These are phyloP conservation scores for Fusarium virguliforme DNA, from an alignment of 2,329 filamentous ascomycete genomes.

Conservation along the genomic window DNA sequence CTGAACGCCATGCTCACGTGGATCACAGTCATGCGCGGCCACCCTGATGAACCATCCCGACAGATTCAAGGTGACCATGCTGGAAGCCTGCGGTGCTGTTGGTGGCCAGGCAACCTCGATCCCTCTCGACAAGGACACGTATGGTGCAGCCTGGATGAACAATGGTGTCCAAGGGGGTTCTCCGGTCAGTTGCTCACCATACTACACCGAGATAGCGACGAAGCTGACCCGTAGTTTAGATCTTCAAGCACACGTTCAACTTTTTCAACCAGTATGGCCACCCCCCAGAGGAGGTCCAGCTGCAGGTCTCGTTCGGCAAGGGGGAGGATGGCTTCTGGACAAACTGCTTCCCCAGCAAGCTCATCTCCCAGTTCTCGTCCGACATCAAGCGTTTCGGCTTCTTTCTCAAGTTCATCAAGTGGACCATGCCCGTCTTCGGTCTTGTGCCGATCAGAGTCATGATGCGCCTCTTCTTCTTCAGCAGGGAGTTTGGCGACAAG, in stretches of 20 bases:
- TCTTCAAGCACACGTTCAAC: slow-evolving; percentile 78
- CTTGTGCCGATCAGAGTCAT: slow-evolving; percentile 76
- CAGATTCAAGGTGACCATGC: slow-evolving; percentile 75
- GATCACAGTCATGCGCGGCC: slow-evolving; percentile 72
- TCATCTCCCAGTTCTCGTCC: slow-evolving; percentile 68
- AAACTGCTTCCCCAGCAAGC: slow-evolving; percentile 74
- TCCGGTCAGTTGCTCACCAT: slow-evolving; percentile 42
- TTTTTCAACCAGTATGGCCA: slow-evolving; percentile 73
- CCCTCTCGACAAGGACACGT: slow-evolving; percentile 68
- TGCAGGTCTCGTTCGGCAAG: slow-evolving; percentile 76
- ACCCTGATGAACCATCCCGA: slow-evolving; percentile 77
- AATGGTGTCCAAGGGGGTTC: slow-evolving; percentile 76
- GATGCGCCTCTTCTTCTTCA: slow-evolving; percentile 78
- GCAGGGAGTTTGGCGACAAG: slow-evolving; percentile 78
- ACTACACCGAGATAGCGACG: not conserved
- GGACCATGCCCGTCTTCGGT: slow-evolving; percentile 73
- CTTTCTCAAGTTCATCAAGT: slow-evolving; percentile 47
- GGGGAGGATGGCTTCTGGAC: slow-evolving; percentile 74
- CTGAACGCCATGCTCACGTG: slow-evolving; percentile 5
- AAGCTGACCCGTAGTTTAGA: slow-evolving; percentile 56
- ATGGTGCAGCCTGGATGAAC: slow-evolving; percentile 74
- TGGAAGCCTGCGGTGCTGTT: slow-evolving; percentile 72
- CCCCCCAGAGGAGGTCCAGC: slow-evolving; percentile 70
- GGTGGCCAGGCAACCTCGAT: slow-evolving; percentile 76
- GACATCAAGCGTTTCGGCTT: slow-evolving; percentile 56